Evolutionary conservation across 305 asterid genomes (phyloP), one percentile per base, ranked within the genome.

Genomic region (Fraxinus floribunda): DNA sequence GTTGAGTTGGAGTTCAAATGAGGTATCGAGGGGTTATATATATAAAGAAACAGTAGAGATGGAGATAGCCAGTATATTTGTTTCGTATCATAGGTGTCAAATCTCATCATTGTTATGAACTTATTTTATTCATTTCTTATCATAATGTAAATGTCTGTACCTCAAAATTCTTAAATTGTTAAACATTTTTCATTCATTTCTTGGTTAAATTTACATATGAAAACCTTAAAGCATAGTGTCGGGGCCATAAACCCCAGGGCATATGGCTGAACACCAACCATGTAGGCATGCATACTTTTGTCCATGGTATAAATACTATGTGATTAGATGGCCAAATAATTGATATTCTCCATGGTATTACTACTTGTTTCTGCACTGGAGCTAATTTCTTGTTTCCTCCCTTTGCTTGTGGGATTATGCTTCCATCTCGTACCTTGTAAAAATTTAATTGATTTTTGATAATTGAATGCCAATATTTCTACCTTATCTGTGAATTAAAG

Each of bases 31-130:
- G 4, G 79, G 13, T 82, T 30, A 26, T 78, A 41, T 79, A 35
- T 76, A 41, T 9, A 24, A 16, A 39, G 78, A 38, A 66, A 16
- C 41, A 39, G 78, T 75, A 75, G 81, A 75, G 81, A 64, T 78
- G 76, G 83, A 81, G 79, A 44, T 60, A 3, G 75, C 11, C 18
- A 55, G 85, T 86, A 5, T 79, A 44, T 57, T 72, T 70, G 66
- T 55, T 55, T 55, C 24, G 2, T 13, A 46, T 46, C 57, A 46
- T 55, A 55, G 8, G 66, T 1, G 9, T 55, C 66, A 16, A 18
- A 52, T 55, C 66, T 16, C 66, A 18, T 55, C 24, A 55, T 55
- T 18, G 66, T 55, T 55, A 16, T n/a, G 2, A 18, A n/a, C 66
- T 15, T 16, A 55, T 55, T 4, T 55, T 15, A 55, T 5, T 16